These are phyloP conservation scores for Centrapalus pauciflorus DNA, from an alignment of 129 eudicot species.

Conservation along the genomic window DNA sequence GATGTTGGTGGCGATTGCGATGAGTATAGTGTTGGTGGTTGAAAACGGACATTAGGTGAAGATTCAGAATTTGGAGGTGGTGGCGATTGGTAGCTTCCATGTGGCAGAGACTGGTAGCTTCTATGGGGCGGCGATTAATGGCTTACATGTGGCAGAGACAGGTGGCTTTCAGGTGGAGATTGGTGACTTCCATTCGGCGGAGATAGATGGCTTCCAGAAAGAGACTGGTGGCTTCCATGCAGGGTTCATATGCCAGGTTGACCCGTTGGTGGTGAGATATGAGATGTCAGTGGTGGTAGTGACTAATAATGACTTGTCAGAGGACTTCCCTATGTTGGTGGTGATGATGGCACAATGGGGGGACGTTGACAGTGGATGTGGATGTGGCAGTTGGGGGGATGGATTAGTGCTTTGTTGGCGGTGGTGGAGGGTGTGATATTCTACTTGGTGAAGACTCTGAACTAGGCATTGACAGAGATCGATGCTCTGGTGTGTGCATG, in stretches of 20 bases:
- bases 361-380: conserved; percentile 12
- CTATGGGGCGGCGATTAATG: conserved; percentile 5
- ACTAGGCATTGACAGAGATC: conserved; percentile 44
- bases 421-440: conserved; percentile 56
- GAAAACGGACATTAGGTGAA: conserved; percentile 1
- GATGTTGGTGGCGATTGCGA: conserved; percentile 9
- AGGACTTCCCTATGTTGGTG: conserved; percentile 30
- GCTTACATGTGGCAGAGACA: not conserved
- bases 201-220: not conserved
- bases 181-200: not conserved
- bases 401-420: conserved; percentile 36
- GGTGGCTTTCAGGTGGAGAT: not conserved
- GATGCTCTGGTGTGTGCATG: conserved; percentile 8
- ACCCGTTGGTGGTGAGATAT: conserved; percentile 27
- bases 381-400: conserved; percentile 5
- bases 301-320: conserved; percentile 21
- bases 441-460: conserved; percentile 38
- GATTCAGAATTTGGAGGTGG: not conserved
- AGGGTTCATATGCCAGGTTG: conserved; percentile 22
- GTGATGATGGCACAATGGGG: conserved; percentile 26
- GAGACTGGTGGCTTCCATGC: not conserved
- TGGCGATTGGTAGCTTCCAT: not conserved
- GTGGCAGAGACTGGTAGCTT: conserved; percentile 1
- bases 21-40: conserved; percentile 24
- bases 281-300: conserved; percentile 18